Evolutionary conservation across 306 rosid species (phyloP).

Genomic region (Gleditsia sinensis): DNA sequence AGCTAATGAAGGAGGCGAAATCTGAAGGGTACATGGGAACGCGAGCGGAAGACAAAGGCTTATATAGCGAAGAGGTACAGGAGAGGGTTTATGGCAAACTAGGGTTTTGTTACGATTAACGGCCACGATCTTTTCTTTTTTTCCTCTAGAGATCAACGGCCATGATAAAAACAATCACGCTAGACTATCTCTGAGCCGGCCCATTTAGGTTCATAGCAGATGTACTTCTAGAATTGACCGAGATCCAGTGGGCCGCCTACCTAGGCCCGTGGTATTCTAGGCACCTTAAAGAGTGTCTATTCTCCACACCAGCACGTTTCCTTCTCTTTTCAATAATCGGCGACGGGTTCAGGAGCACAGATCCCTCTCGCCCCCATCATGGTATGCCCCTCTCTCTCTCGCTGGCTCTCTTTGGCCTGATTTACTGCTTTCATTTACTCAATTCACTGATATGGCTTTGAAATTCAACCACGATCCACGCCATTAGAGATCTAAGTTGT

Average conservation of each 20-base stretch:
- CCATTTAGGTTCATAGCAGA: too few species aligned
- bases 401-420: neutral
- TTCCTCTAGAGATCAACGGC: too few species aligned
- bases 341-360: conserved; percentile 5
- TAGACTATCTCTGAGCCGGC: too few species aligned
- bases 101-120: too few species aligned
- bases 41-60: too few species aligned
- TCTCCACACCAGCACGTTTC: conserved; percentile 27
- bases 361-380: neutral
- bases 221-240: too few species aligned
- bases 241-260: conserved; percentile 2
- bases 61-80: too few species aligned
- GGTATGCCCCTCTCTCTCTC: conserved; percentile 15
- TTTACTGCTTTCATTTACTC: neutral
- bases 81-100: too few species aligned
- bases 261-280: neutral
- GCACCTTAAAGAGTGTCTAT: neutral
- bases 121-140: too few species aligned
- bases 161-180: too few species aligned
- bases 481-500: conserved; percentile 29
- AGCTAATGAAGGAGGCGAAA: too few species aligned
- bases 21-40: too few species aligned
- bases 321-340: neutral
- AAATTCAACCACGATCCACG: neutral
- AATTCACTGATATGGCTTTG: neutral